Base-by-base conservation (phyloP, 2,329 filamentous ascomycete species). In the Botrytis hyacinthi region DNA sequence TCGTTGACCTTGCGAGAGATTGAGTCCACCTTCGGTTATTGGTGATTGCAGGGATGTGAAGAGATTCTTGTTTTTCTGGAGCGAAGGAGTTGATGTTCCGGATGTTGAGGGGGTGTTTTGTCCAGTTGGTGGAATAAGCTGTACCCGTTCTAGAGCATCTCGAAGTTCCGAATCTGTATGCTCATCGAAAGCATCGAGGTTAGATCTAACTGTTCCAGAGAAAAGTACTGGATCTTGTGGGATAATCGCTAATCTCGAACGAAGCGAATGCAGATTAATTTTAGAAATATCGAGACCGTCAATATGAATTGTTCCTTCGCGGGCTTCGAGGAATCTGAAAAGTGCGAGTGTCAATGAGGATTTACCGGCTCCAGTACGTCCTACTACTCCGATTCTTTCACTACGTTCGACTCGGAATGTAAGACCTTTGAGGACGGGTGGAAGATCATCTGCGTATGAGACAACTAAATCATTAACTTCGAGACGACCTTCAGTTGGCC, bases 141-240 rank as follows among this genome's bases (percentile, higher is more conserved):
- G 91, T 9, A 94, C 92, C 10, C 92, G 88, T 59, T 87, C 84
- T 0, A 96, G 85, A 0, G 90, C 91, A 77, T 93, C 91, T 54
- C 87, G 86, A 5, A 96, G 87, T 78, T 92, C 90, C 0, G 83
- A 84, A 76, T 95, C 92, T 1, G 85, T 87, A 79, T 93, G 89
- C 74, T 92, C 85, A 72, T 91, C 85, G 78, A 95, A 94, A 0
- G 93, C 91, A 79, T 96, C 93, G 7, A 96, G 86, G 78, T 95
- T 95, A 61, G 87, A 89, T 60, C 93, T 87, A 32, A 96, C 84
- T 0, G 92, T 94, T 35, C 93, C 93, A 0, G 91, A 93, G 83
- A 96, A 95, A 10, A 96, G 86, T 1, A 95, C 92, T 0, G 93
- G 93, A 77, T 95, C 93, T 82, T 94, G 92, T 1, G 93, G 93